phyloP scores from a whole-genome alignment of 139 green algal genomes.

The Chlorella sp. region DNA sequence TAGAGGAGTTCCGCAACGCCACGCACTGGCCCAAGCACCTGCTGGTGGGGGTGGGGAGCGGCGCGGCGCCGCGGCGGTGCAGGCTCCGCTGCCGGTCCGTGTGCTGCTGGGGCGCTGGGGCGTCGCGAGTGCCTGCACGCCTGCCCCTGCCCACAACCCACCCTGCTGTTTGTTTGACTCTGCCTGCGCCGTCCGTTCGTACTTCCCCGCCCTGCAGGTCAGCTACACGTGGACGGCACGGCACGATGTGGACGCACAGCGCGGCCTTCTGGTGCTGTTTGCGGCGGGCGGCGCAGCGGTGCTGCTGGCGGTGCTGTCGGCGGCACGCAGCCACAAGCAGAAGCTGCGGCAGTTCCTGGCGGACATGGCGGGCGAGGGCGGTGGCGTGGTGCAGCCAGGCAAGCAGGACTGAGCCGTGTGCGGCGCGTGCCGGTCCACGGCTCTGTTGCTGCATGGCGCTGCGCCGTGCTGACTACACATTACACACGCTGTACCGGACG shows the following conservation, averaged over 20 bases:
- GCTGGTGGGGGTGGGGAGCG: no score
- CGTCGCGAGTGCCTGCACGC: neutral
- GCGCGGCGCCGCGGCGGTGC: no score
- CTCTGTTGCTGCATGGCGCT: no score
- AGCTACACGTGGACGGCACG: slow-evolving; percentile 55
- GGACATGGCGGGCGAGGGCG: slow-evolving; percentile 38
- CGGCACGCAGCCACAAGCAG: slow-evolving; percentile 25
- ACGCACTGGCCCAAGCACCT: slow-evolving; percentile 81
- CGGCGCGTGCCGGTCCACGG: no score
- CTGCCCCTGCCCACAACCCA: no score
- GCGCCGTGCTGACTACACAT: no score
- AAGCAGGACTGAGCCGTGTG: no score
- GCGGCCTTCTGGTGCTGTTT: slow-evolving; percentile 55
- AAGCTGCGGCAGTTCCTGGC: slow-evolving; percentile 33
- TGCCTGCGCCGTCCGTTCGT: neutral
- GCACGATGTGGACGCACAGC: slow-evolving; percentile 60
- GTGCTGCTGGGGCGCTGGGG: neutral
- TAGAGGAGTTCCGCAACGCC: slow-evolving; percentile 59
- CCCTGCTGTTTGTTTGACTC: no score
- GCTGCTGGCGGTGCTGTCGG: slow-evolving; percentile 28
- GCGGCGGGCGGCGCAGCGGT: slow-evolving; percentile 7
- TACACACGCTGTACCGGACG: no score
- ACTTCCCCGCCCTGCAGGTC: neutral
- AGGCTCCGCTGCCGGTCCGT: neutral
- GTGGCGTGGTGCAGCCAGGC: no score